Conservation (phyloP, 768 basidiomycete genomes). For the Russula sp. region DNA sequence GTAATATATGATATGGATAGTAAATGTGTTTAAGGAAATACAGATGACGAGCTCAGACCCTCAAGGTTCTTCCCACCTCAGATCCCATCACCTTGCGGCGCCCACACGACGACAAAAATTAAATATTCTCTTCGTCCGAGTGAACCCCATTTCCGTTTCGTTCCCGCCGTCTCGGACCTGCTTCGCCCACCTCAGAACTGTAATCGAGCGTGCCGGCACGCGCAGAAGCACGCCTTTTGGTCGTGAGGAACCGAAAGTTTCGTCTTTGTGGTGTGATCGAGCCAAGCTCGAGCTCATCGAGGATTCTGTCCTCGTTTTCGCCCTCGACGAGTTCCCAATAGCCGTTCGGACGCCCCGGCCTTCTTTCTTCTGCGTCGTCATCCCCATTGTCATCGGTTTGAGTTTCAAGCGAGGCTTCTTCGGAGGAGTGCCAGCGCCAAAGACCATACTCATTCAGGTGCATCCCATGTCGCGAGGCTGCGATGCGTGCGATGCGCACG, state of each 20-base stretch:
- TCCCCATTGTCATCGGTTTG: not conserved
- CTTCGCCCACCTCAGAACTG: not conserved
- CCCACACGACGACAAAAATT: not conserved
- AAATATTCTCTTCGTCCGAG: not conserved
- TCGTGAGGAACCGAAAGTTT: constrained; percentile 28
- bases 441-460: constrained; percentile 61
- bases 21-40: not conserved
- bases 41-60: not conserved
- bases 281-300: constrained; percentile 25
- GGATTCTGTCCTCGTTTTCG: constrained; percentile 25
- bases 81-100: not conserved
- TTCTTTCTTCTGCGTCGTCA: not conserved
- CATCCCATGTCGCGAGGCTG: constrained; percentile 47
- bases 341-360: not conserved
- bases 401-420: constrained; percentile 8
- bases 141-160: not conserved
- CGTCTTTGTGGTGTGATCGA: constrained; percentile 22
- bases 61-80: not conserved
- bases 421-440: constrained; percentile 51
- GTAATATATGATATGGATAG: not conserved
- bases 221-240: constrained; percentile 13
- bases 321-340: constrained; percentile 30
- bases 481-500: constrained; percentile 40
- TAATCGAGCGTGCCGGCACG: constrained; percentile 15
- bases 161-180: not conserved